Percentiles rank a stretch among this genome's conserved stretches.
phyloP scores from a whole-genome alignment of 23 red algal genomes.

The Cyanidium caldarium region DNA sequence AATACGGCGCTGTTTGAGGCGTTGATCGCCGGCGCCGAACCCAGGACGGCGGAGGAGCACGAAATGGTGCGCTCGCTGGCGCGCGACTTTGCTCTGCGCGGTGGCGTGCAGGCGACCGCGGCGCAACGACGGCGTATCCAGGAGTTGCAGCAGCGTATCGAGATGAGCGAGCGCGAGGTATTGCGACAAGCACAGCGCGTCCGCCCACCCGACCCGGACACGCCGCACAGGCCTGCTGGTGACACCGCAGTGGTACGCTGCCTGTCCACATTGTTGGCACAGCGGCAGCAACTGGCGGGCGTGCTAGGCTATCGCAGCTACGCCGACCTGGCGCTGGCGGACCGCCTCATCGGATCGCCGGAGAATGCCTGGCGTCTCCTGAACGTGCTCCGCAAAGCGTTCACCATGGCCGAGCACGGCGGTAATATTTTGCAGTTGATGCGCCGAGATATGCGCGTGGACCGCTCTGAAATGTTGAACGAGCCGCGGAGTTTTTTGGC shows the following conservation, averaged over 20 bases:
- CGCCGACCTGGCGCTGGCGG: background rate
- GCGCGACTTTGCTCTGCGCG: slow-evolving; percentile 55
- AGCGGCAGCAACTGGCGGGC: background rate
- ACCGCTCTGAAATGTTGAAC: background rate
- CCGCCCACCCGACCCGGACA: background rate
- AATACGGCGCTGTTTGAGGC: slow-evolving; percentile 50
- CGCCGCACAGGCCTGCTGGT: background rate
- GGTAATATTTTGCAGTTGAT: background rate
- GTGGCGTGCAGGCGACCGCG: slow-evolving; percentile 33
- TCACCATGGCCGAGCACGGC: background rate
- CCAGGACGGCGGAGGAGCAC: slow-evolving; percentile 21
- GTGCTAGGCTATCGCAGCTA: slow-evolving; percentile 6
- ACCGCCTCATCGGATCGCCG: background rate
- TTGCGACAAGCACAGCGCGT: background rate
- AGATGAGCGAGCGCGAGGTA: slow-evolving; percentile 9
- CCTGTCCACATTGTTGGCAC: background rate
- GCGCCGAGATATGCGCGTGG: background rate
- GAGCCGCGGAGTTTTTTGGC: slow-evolving; percentile 24
- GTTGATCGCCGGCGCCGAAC: slow-evolving; percentile 11
- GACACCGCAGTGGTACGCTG: too few relatives aligned
- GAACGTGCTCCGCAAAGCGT: background rate
- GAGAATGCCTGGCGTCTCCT: background rate
- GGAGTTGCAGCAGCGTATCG: background rate
- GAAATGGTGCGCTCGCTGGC: slow-evolving; percentile 64
- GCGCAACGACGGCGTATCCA: slow-evolving; percentile 21